Conservation (phyloP, 1,284 basidiomycete species). For the Marasmius fiardii region DNA sequence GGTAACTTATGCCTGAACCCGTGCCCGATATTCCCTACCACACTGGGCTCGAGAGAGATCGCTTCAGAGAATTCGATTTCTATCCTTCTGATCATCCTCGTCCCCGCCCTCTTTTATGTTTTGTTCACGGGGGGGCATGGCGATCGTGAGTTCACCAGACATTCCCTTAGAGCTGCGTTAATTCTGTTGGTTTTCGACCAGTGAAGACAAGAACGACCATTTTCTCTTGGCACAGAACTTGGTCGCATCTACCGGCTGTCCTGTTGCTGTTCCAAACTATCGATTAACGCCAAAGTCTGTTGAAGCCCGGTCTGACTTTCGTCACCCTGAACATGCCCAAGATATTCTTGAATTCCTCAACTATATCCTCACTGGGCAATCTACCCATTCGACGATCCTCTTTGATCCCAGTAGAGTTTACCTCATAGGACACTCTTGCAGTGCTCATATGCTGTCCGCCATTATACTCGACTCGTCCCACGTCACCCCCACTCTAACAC, state of each 20-base stretch:
- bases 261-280: conserved; percentile 75
- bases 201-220: conserved; percentile 70
- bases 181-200: conserved; percentile 25
- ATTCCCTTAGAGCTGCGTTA: neutral
- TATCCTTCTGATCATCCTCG: conserved; percentile 24
- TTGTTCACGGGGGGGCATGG: conserved; percentile 82
- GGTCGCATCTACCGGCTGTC: conserved; percentile 40
- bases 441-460: conserved; percentile 74
- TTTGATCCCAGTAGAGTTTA: conserved; percentile 46
- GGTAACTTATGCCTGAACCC: neutral
- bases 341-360: conserved; percentile 61
- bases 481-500: conserved; percentile 38
- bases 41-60: conserved; percentile 19
- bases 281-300: conserved; percentile 45
- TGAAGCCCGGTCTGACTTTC: conserved; percentile 35
- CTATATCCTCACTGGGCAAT: conserved; percentile 44
- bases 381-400: conserved; percentile 17
- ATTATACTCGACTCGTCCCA: conserved; percentile 58
- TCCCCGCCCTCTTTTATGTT: conserved; percentile 43
- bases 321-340: conserved; percentile 67
- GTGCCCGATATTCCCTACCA: conserved; percentile 44
- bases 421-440: conserved; percentile 75
- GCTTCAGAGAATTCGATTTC: conserved; percentile 45
- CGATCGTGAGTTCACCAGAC: conserved; percentile 46
- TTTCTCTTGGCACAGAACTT: conserved; percentile 49